A percentile compares a stretch with the other conserved stretches of the same genome.
Conservation (phyloP, 192 early-diverging fungal species). For the Coemansia sp. region DNA sequence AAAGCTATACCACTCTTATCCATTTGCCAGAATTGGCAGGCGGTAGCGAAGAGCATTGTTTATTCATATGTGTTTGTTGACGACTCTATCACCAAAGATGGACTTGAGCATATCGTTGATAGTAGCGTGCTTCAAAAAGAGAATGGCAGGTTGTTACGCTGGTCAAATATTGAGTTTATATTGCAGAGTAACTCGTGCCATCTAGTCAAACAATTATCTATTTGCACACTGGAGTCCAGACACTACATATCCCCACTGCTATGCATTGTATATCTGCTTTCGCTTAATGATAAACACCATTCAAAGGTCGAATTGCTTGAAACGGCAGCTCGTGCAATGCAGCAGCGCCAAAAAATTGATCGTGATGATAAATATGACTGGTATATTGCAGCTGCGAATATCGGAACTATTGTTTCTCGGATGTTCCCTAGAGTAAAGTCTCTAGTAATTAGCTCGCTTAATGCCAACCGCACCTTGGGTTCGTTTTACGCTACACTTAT, state of each 20-base stretch:
- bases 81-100: neutral
- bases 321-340: neutral
- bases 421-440: neutral
- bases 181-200: neutral
- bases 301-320: neutral
- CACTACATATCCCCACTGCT: conserved; percentile 5
- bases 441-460: neutral
- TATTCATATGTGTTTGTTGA: neutral
- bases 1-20: neutral
- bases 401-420: neutral
- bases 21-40: neutral
- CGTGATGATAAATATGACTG: neutral
- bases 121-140: neutral
- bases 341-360: neutral
- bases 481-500: conserved; percentile 1
- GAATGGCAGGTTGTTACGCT: neutral
- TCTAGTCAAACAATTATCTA: neutral
- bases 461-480: neutral
- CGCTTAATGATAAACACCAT: neutral
- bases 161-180: conserved; percentile 1
- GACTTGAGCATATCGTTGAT: neutral
- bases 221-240: neutral
- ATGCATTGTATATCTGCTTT: neutral
- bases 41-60: neutral
- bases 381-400: neutral